Evolutionary conservation across 2,329 filamentous ascomycete species (phyloP), one percentile per base, ranked within the genome.

Genomic region (Fusarium siculi): DNA sequence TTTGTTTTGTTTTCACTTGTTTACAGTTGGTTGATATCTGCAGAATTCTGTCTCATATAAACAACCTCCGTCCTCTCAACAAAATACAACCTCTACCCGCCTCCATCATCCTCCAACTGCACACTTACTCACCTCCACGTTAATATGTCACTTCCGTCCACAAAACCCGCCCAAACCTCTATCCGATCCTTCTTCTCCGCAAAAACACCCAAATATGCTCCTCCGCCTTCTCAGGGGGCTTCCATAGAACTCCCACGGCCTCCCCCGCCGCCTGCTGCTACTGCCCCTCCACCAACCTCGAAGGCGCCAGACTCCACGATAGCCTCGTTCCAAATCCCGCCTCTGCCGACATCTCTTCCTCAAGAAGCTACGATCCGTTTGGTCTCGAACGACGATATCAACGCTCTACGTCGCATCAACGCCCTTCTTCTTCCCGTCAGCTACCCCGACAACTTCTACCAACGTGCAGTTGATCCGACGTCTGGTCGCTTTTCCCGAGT

Each of bases 391-490:
- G 77, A 82, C 50, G 89, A 92, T 80, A 81, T 92, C 63, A 82
- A 87, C 63, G 85, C 88, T 49, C 84, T 93, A 10, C 89, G 88
- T 43, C 88, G 90, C 75, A 91, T 93, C 80, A 92, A 91, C 80
- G 83, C 88, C 49, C 86, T 92, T 56, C 86, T 92, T 58, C 88
- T 93, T 2, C 89, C 88, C 55, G 88, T 92, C 66, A 83, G 84
- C 79, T 93, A 92, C 79, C 86, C 89, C 7, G 90, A 92, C 78
- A 84, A 85, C 53, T 92, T 92, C 82, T 93, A 92, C 84, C 81
- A 84, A 58, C 84, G 83, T 42, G 85, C 89, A 61, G 81, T 87
- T 65, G 84, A 89, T 69, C 85, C 87, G 23, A 81, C 82, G 28
- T 86, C 85, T 19, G 85, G 84, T 42, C 87, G 85, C 76, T 88